Percentiles rank a stretch among this genome's conserved stretches.
These are phyloP conservation scores for Eucalyptus polyanthemos DNA, from an alignment of 345 rosid species.

Conservation along the genomic window DNA sequence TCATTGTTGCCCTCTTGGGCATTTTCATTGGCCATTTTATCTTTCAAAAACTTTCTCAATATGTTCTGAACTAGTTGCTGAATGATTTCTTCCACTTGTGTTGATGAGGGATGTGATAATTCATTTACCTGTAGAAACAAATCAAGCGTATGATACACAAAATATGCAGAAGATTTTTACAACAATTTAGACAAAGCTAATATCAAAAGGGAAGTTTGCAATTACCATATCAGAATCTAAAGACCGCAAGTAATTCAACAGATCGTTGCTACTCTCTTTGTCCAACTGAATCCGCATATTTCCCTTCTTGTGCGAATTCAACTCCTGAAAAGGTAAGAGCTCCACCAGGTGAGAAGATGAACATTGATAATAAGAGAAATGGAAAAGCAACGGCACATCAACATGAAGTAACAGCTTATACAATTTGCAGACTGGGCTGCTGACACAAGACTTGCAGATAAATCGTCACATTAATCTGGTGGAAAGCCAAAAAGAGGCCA, in stretches of 20 bases:
- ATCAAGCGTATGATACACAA: not conserved
- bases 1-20: constrained; percentile 23
- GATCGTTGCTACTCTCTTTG: constrained; percentile 48
- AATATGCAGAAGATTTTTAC: not conserved
- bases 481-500: not conserved
- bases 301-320: constrained; percentile 48
- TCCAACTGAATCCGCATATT: constrained; percentile 32
- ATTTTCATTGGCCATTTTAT: constrained; percentile 6
- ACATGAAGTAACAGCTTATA: not conserved
- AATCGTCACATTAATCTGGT: not conserved
- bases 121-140: constrained; percentile 44
- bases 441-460: not conserved
- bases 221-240: constrained; percentile 69
- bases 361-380: not conserved
- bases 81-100: constrained; percentile 78
- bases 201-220: not conserved
- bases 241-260: constrained; percentile 80
- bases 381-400: not conserved
- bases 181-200: not conserved
- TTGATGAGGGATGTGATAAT: constrained; percentile 74
- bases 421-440: not conserved
- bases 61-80: constrained; percentile 70
- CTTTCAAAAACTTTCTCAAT: constrained; percentile 36
- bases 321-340: constrained; percentile 36
- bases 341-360: not conserved